Evolutionary conservation across 495 filamentous ascomycete genomes (phyloP).

Genomic region (Podospora tetraspora): DNA sequence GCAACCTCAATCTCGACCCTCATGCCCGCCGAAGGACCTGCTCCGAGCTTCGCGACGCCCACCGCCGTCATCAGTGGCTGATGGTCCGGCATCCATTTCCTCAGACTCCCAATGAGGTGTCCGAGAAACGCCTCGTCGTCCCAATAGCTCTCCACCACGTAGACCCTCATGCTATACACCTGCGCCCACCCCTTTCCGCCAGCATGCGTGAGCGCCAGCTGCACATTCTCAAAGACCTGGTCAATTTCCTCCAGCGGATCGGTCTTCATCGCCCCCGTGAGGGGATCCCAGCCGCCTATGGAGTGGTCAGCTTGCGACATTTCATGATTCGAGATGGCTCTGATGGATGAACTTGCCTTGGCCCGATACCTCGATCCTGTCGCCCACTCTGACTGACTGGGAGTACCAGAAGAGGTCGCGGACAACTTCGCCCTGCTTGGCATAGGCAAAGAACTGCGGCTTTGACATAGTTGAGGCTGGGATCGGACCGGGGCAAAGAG

Average conservation of each 20-base stretch:
- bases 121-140: constrained; percentile 12
- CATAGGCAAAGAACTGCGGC: constrained; percentile 9
- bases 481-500: background rate
- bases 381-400: constrained; percentile 7
- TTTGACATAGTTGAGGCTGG: background rate
- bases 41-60: constrained; percentile 12
- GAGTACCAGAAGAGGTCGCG: constrained; percentile 5
- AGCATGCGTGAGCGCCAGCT: constrained; percentile 12
- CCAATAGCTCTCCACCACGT: constrained; percentile 7
- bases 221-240: constrained; percentile 17
- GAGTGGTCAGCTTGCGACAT: background rate
- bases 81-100: constrained; percentile 16
- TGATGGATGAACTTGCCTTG: constrained; percentile 47
- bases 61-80: constrained; percentile 17
- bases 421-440: background rate
- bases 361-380: constrained; percentile 9
- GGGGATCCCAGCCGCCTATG: constrained; percentile 18
- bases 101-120: constrained; percentile 6
- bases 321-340: background rate
- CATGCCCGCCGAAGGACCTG: constrained; percentile 10
- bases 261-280: constrained; percentile 7
- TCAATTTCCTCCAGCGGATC: constrained; percentile 13
- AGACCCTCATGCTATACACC: constrained; percentile 13
- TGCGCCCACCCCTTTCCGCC: constrained; percentile 15
- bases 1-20: constrained; percentile 17